Evolutionary conservation across 768 basidiomycete species (phyloP).

Genomic region (Dendrothele bispora): DNA sequence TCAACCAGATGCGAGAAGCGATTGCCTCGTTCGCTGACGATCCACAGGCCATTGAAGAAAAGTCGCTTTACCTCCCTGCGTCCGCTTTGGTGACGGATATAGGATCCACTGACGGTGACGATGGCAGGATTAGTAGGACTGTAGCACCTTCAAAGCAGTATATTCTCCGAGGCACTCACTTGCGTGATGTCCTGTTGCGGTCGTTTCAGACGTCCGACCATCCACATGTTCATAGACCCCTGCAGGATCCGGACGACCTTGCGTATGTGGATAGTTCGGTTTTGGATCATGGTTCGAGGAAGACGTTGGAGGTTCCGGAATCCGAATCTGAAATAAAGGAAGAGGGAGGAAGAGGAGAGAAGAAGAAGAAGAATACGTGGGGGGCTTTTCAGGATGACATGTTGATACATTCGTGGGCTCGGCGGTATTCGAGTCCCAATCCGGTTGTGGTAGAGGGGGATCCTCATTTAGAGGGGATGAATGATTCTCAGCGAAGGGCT

Average conservation of each 20-base stretch:
- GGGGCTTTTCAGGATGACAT: conserved; percentile 71
- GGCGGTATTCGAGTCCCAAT: conserved; percentile 55
- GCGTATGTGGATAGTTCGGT: conserved; percentile 35
- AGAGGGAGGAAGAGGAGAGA: too few species aligned
- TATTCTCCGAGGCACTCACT: conserved; percentile 66
- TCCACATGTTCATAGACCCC: conserved; percentile 28
- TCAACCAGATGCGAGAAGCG: conserved; percentile 69
- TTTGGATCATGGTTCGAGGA: conserved; percentile 35
- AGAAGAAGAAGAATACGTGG: conserved; percentile 23
- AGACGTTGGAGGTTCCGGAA: conserved; percentile 14
- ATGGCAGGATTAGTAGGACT: conserved; percentile 1
- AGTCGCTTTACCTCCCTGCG: conserved; percentile 8
- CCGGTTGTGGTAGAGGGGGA: conserved; percentile 78
- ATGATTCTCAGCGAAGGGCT: conserved; percentile 76
- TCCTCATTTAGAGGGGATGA: conserved; percentile 63
- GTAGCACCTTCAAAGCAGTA: conserved; percentile 39
- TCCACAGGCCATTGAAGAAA: conserved; percentile 39
- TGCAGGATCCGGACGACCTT: conserved; percentile 41
- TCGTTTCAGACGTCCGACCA: conserved; percentile 42
- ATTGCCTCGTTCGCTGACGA: conserved; percentile 58
- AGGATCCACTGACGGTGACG: not conserved
- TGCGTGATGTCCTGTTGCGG: conserved; percentile 70
- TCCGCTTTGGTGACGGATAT: too few species aligned
- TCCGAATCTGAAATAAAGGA: too few species aligned
- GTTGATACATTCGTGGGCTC: conserved; percentile 80